phyloP scores from a whole-genome alignment of 805 yeast species.

The Zygosaccharomyces rouxii region DNA sequence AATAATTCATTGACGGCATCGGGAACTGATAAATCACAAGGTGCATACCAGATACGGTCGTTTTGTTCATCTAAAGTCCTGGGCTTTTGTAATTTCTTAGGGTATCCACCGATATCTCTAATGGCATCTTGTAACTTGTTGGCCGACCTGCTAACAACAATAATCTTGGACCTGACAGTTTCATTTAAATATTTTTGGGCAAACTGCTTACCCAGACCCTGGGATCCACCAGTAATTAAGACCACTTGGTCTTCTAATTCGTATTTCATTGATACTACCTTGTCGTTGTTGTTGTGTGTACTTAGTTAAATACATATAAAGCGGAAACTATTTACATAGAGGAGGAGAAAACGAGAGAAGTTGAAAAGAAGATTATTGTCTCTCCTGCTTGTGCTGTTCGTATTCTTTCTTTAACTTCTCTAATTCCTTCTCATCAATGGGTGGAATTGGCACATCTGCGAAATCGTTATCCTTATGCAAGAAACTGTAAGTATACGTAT shows the following conservation, averaged over 20 bases:
- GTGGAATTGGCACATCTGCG: conserved; percentile 91
- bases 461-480: conserved; percentile 71
- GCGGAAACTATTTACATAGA: conserved; percentile 2
- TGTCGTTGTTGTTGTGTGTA: neutral
- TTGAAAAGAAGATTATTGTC: neutral
- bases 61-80: conserved; percentile 12
- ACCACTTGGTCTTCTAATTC: conserved; percentile 49
- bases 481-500: conserved; percentile 56
- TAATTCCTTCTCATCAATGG: conserved; percentile 74
- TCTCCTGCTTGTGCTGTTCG: conserved; percentile 39
- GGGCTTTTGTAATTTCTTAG: conserved; percentile 1
- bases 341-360: neutral
- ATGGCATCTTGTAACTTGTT: conserved; percentile 51
- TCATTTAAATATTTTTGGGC: conserved; percentile 50
- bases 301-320: conserved; percentile 1
- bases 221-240: conserved; percentile 89
- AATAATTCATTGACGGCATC: conserved; percentile 40
- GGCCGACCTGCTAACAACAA: conserved; percentile 74
- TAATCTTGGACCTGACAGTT: conserved; percentile 54
- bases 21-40: conserved; percentile 65
- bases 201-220: conserved; percentile 82
- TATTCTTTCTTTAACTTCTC: conserved; percentile 68
- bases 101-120: conserved; percentile 34
- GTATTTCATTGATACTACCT: conserved; percentile 15
- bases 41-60: conserved; percentile 41